Evolutionary conservation across 208 protist species (phyloP), one percentile per base, ranked within the genome.

Genomic region (Lotmaria passim): DNA sequence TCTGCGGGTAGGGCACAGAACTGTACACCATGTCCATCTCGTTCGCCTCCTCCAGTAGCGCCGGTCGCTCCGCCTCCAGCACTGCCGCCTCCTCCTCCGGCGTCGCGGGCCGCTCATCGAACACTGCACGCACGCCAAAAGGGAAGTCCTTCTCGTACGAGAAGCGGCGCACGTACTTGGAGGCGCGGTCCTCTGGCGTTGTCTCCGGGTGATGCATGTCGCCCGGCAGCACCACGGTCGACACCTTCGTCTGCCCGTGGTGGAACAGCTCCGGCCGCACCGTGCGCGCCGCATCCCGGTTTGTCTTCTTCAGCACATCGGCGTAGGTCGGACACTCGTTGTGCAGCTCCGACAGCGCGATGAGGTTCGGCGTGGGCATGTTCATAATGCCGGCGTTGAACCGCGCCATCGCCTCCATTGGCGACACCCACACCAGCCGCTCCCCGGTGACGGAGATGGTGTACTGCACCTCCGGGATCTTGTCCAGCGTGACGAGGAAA

Each of bases 301-400:
- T 79, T 14, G 70, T 85, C 62, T 75, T 53, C 79, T 85, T 89
- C 39, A 67, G n/a, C 23, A 93, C 84, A 72, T 93, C 86, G 4
- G 59, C 86, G 74, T 83, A 96, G n/a, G 80, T 89, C 1, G 87
- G 91, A 58, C 78, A 93, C 74, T 87, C 86, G 50, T 96, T 96
- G 65, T 86, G 79, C 30, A 96, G 78, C 73, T 96, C 88, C n/a
- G 83, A 89, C 30, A 96, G 38, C 10, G 79, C 61, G 67, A 96
- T 92, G 23, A 93, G n/a, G 81, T 87, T 94, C 21, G 91, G 83
- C 8, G 91, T 94, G 14, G 91, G 91, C 88, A 94, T 94, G 67
- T 93, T 93, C 86, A 96, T 93, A 50, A 96, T 91, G 34, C 91
- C 91, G 36, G 91, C 86, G 72, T 96, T 94, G 59, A 93, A 94